Conservation (phyloP, 148 eudicot genomes). For the Nepenthes gracilis region DNA sequence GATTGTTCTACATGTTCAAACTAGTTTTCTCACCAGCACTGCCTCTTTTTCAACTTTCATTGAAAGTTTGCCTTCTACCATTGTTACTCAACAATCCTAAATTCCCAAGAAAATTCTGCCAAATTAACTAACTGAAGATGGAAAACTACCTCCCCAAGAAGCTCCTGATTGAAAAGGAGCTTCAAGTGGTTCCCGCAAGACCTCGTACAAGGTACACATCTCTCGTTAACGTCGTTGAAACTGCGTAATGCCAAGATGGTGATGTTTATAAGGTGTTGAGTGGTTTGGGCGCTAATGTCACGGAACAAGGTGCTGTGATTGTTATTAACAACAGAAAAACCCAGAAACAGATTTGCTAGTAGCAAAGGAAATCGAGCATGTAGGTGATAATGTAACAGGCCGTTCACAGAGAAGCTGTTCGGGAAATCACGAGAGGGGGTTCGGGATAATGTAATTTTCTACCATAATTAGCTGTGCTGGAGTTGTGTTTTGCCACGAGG, state of each 20-base stretch:
- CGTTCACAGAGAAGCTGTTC: slow-evolving; percentile 65
- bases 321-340: slow-evolving; percentile 54
- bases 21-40: too few relatives aligned
- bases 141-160: neutral
- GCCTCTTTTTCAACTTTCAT: neutral
- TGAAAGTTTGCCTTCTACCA: too few relatives aligned
- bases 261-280: slow-evolving; percentile 28
- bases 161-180: slow-evolving; percentile 50
- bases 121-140: too few relatives aligned
- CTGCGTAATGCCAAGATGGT: slow-evolving; percentile 28
- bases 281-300: slow-evolving; percentile 23
- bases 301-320: slow-evolving; percentile 61
- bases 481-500: slow-evolving; percentile 46
- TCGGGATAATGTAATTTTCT: slow-evolving; percentile 71
- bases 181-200: slow-evolving; percentile 28
- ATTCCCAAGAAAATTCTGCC: neutral
- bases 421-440: slow-evolving; percentile 60
- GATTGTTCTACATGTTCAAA: too few relatives aligned
- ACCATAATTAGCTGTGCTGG: slow-evolving; percentile 75
- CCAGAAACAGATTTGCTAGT: slow-evolving; percentile 31
- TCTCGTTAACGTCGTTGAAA: slow-evolving; percentile 28
- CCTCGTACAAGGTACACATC: slow-evolving; percentile 52
- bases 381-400: slow-evolving; percentile 62
- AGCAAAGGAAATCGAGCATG: slow-evolving; percentile 16
- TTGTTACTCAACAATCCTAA: neutral